phyloP scores from a whole-genome alignment of 257 asterid species.

The Perilla frutescens region DNA sequence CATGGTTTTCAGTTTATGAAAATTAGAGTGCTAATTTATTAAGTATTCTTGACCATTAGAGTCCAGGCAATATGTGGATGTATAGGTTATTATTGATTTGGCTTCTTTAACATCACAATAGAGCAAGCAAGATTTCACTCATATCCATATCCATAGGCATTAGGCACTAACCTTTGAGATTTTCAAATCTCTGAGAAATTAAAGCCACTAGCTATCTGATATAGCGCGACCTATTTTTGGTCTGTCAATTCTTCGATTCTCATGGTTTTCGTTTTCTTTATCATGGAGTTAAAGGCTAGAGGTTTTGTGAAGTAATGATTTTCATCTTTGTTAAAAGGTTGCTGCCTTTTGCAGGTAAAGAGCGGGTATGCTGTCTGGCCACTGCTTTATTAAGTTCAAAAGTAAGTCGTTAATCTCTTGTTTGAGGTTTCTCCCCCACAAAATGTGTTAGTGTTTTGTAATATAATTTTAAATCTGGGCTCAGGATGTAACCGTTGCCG shows the following conservation, averaged over 20 bases:
- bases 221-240: neutral
- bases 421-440: neutral
- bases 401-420: conserved; percentile 46
- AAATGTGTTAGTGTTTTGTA: neutral
- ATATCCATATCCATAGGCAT: no score
- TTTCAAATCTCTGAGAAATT: no score
- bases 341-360: conserved; percentile 60
- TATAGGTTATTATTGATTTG: no score
- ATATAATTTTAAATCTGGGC: conserved; percentile 20
- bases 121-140: no score
- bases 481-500: conserved; percentile 68
- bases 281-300: neutral
- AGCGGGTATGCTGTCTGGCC: conserved; percentile 57
- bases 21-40: neutral
- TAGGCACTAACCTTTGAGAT: no score
- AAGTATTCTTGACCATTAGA: no score
- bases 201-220: no score
- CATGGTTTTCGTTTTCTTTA: neutral
- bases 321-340: neutral
- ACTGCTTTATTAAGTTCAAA: conserved; percentile 72
- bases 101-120: no score
- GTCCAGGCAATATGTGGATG: no score
- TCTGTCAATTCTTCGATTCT: neutral
- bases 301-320: neutral
- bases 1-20: no score